These are phyloP conservation scores for Acorus calamus DNA, from an alignment of 106 monocot species.

Conservation along the genomic window DNA sequence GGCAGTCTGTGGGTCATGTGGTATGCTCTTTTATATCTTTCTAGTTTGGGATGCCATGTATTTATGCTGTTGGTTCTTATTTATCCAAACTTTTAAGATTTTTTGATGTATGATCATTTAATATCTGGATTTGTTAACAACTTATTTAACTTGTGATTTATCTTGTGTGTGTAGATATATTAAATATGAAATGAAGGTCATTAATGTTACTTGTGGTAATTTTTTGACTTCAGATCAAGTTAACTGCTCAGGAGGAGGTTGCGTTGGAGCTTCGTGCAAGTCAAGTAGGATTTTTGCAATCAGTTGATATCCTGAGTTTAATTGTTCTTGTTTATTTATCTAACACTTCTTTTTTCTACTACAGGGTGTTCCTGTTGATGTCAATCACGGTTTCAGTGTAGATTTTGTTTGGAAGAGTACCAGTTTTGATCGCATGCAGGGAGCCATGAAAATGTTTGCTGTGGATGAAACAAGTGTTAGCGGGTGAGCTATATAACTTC, in stretches of 20 bases:
- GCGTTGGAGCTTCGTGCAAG: constrained; percentile 97
- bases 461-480: constrained; percentile 99
- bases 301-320: not conserved
- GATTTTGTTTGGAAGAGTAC: constrained; percentile 99
- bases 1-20: constrained; percentile 99
- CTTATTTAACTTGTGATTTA: too few relatives aligned
- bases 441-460: constrained; percentile 99
- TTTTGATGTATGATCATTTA: too few relatives aligned
- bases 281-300: constrained; percentile 38
- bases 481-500: constrained; percentile 39
- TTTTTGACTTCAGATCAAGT: constrained; percentile 56
- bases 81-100: too few relatives aligned
- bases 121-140: too few relatives aligned
- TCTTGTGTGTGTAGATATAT: not conserved
- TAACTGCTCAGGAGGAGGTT: constrained; percentile 98
- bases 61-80: too few relatives aligned
- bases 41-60: not conserved
- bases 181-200: too few relatives aligned
- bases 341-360: not conserved
- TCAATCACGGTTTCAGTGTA: constrained; percentile 90
- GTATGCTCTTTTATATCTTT: constrained; percentile 32
- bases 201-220: too few relatives aligned
- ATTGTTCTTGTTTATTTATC: not conserved
- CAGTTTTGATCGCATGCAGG: constrained; percentile 99
- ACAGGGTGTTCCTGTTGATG: constrained; percentile 93